Conservation (phyloP, 345 rosid species). For the Hirschfeldia incana region DNA sequence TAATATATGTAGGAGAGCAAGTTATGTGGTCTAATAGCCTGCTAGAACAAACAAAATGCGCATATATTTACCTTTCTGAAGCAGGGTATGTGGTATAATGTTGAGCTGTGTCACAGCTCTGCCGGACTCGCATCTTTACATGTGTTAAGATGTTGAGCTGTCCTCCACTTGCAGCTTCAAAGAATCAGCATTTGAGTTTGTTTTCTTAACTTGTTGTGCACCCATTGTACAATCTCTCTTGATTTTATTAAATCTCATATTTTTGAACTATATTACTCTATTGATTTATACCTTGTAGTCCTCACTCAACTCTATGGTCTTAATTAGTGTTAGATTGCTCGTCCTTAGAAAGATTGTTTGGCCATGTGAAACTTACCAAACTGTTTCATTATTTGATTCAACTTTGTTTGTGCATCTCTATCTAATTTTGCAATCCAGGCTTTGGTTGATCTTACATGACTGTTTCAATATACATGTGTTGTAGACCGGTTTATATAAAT, state of each 20-base stretch:
- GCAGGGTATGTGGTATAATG: too few species aligned
- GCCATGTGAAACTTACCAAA: background rate
- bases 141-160: too few species aligned
- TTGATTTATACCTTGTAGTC: background rate
- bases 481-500: background rate
- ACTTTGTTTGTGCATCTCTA: background rate
- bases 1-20: too few species aligned
- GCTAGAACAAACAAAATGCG: too few species aligned
- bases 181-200: background rate
- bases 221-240: background rate
- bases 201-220: background rate
- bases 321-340: background rate
- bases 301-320: background rate
- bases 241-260: background rate
- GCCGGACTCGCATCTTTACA: too few species aligned
- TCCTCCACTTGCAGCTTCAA: background rate
- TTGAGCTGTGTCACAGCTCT: too few species aligned
- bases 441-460: background rate
- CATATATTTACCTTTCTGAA: too few species aligned
- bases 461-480: background rate
- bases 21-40: too few species aligned
- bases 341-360: too few species aligned
- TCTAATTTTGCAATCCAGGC: background rate
- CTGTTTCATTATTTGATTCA: background rate
- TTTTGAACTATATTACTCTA: background rate